Evolutionary conservation across 139 green algal species (phyloP).

Genomic region (Auxenochlorella protothecoides): DNA sequence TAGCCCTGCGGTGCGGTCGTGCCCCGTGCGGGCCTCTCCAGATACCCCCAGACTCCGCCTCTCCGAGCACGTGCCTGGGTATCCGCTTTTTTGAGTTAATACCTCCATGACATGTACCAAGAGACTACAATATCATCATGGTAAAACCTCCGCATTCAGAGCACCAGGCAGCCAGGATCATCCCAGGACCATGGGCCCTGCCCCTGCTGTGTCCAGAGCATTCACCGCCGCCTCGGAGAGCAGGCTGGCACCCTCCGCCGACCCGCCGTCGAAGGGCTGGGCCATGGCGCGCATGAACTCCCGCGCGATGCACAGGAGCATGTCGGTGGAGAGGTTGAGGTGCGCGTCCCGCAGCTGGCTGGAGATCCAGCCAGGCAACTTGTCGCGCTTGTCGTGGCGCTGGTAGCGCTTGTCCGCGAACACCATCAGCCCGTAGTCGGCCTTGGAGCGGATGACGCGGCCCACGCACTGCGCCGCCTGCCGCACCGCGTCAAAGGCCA

Average conservation of each 20-base stretch:
- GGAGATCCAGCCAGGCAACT: slow-evolving; percentile 91
- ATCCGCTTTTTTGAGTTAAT: no score
- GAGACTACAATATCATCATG: no score
- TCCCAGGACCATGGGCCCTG: background rate
- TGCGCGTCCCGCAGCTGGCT: slow-evolving; percentile 79
- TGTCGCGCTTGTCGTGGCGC: slow-evolving; percentile 93
- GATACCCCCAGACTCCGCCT: no score
- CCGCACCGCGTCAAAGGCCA: slow-evolving; percentile 93
- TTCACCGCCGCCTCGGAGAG: slow-evolving; percentile 60
- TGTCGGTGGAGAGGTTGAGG: slow-evolving; percentile 92
- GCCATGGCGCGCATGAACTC: slow-evolving; percentile 92
- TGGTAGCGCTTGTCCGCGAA: slow-evolving; percentile 72
- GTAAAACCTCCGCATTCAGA: no score
- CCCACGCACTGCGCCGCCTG: slow-evolving; percentile 97
- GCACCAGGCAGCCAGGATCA: background rate
- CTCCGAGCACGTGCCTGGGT: no score
- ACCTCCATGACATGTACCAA: no score
- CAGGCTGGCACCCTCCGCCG: slow-evolving; percentile 50
- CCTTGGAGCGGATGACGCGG: slow-evolving; percentile 95
- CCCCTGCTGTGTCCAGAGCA: slow-evolving; percentile 32
- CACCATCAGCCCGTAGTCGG: slow-evolving; percentile 69
- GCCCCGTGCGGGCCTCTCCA: no score
- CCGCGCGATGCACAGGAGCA: slow-evolving; percentile 79
- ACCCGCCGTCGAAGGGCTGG: slow-evolving; percentile 63
- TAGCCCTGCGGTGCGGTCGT: no score